Conservation (phyloP, 768 basidiomycete genomes). For the Leucocoprinus birnbaumii region DNA sequence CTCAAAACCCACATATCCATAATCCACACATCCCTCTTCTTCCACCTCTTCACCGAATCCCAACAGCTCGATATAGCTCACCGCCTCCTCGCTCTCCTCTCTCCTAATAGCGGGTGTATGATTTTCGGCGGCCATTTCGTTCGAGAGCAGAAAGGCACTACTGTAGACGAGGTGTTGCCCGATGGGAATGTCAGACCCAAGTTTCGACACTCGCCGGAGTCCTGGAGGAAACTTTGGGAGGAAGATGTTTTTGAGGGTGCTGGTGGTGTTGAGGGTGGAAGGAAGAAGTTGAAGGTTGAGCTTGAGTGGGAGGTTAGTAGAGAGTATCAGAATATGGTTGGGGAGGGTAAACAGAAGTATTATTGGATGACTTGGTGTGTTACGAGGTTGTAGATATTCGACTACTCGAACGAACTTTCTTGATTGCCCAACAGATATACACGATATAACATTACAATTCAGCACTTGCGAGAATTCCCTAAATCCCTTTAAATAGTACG, state of each 20-base stretch:
- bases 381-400: too few species aligned
- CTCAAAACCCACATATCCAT: conserved; percentile 42
- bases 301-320: too few species aligned
- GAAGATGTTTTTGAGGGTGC: not conserved
- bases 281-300: too few species aligned
- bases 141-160: conserved; percentile 16
- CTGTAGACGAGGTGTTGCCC: conserved; percentile 11
- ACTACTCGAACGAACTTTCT: too few species aligned
- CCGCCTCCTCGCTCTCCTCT: conserved; percentile 27
- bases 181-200: not conserved
- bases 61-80: conserved; percentile 27
- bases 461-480: too few species aligned
- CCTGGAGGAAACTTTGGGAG: conserved; percentile 12
- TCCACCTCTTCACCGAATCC: conserved; percentile 34
- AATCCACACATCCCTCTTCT: conserved; percentile 23
- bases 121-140: conserved; percentile 36
- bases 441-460: too few species aligned
- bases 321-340: too few species aligned
- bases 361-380: too few species aligned
- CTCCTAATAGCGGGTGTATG: conserved; percentile 28
- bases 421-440: too few species aligned
- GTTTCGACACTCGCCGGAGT: conserved; percentile 15
- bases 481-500: too few species aligned
- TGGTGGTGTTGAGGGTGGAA: not conserved
- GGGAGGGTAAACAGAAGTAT: too few species aligned